phyloP scores from a whole-genome alignment of 345 rosid genomes.

The Excoecaria agallocha region DNA sequence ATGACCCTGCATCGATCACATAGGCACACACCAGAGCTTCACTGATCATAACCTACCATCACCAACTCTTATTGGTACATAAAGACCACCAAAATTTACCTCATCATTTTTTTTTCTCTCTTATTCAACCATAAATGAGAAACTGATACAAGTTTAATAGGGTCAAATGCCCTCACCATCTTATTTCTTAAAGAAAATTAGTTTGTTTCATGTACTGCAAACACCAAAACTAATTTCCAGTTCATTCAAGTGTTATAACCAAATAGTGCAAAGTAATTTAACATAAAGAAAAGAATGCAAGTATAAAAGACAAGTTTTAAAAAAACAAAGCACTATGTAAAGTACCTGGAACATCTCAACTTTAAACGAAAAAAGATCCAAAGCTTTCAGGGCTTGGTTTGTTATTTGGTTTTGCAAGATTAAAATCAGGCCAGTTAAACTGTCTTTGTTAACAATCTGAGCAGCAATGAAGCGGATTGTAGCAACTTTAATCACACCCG shows the following conservation, averaged over 20 bases:
- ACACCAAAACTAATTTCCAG: not conserved
- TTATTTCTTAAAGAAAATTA: not conserved
- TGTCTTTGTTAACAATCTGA: constrained; percentile 56
- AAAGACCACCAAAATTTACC: not conserved
- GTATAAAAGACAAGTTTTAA: too few relatives aligned
- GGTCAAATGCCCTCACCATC: not conserved
- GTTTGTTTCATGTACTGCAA: not conserved
- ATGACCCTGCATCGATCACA: not conserved
- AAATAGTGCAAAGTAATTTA: not conserved
- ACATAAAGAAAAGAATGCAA: not conserved
- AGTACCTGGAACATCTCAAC: constrained; percentile 86
- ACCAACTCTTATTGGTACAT: not conserved
- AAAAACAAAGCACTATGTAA: not conserved
- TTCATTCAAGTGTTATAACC: not conserved
- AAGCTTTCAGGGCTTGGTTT: constrained; percentile 70
- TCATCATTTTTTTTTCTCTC: not conserved
- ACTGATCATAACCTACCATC: not conserved
- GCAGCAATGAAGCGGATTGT: constrained; percentile 54
- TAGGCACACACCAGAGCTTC: not conserved
- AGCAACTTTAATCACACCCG: constrained; percentile 61
- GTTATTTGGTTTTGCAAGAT: constrained; percentile 72
- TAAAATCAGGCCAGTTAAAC: constrained; percentile 59
- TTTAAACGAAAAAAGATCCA: constrained; percentile 68
- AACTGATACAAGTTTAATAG: not conserved
- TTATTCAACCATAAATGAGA: not conserved